Conservation (phyloP, 1,284 basidiomycete species). For the Macrocystidia cucumis region DNA sequence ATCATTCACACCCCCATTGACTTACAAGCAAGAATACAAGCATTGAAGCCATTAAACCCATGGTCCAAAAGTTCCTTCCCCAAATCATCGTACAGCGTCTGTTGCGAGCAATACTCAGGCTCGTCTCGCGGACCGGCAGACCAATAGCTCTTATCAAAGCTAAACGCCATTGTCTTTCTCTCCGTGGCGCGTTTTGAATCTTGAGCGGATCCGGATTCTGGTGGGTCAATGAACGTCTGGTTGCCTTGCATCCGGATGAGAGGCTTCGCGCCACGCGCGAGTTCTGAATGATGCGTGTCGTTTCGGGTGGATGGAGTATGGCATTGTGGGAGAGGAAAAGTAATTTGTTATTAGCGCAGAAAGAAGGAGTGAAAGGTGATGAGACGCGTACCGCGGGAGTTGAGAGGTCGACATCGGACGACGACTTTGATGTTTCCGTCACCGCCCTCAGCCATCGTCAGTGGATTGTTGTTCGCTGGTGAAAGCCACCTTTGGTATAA, state of each 20-base stretch:
- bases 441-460: conserved; percentile 42
- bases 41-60: conserved; percentile 95
- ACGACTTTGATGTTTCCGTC: conserved; percentile 94
- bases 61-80: conserved; percentile 94
- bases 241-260: conserved; percentile 92
- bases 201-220: conserved; percentile 65
- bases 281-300: conserved; percentile 55
- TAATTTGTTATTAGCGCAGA: too few relatives aligned
- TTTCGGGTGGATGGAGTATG: too few relatives aligned
- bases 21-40: conserved; percentile 95
- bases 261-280: conserved; percentile 84
- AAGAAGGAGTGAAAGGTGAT: conserved; percentile 4
- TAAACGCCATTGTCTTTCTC: conserved; percentile 83
- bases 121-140: conserved; percentile 86
- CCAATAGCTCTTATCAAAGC: conserved; percentile 96
- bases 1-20: conserved; percentile 21
- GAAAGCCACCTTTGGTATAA: too few relatives aligned
- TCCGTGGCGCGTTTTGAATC: conserved; percentile 77
- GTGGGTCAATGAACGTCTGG: conserved; percentile 86
- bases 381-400: conserved; percentile 69
- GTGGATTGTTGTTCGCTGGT: too few relatives aligned
- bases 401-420: conserved; percentile 93
- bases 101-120: conserved; percentile 84
- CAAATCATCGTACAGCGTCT: conserved; percentile 91
- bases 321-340: too few relatives aligned